Evolutionary conservation across 1,284 basidiomycete genomes (phyloP).

Genomic region (Salmacisia buchloeana): DNA sequence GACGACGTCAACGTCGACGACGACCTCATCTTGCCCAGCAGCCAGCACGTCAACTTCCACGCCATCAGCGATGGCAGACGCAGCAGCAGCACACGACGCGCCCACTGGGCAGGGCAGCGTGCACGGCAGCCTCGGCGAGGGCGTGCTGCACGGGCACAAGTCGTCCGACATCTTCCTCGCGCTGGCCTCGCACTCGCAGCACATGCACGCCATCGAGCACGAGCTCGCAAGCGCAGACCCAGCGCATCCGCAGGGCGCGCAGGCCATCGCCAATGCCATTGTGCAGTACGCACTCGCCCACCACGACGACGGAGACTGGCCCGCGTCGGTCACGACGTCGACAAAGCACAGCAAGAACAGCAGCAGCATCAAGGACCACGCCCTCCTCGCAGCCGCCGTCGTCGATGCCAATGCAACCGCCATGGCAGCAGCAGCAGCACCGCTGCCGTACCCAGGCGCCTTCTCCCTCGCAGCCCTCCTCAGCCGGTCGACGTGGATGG

Average conservation of each 20-base stretch:
- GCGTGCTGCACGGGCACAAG: slow-evolving; percentile 24
- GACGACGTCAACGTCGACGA: background rate
- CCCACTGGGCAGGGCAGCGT: too few species aligned
- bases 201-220: slow-evolving; percentile 19
- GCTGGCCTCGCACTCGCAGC: slow-evolving; percentile 19
- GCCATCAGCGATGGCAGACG: background rate
- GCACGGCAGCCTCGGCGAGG: too few species aligned
- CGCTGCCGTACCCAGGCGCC: background rate
- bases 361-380: background rate
- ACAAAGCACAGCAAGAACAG: background rate
- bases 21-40: background rate
- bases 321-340: slow-evolving; percentile 14
- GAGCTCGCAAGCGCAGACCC: slow-evolving; percentile 12
- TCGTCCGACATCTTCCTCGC: slow-evolving; percentile 25
- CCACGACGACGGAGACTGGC: slow-evolving; percentile 17
- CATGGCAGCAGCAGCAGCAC: background rate
- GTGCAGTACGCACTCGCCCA: slow-evolving; percentile 23
- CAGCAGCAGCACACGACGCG: too few species aligned
- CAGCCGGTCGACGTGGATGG: slow-evolving; percentile 22
- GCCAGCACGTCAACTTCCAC: background rate
- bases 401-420: slow-evolving; percentile 1
- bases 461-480: slow-evolving; percentile 21
- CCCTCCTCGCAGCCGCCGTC: background rate
- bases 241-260: slow-evolving; percentile 20
- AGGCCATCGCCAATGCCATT: slow-evolving; percentile 28